Conservation (phyloP, 2,329 filamentous ascomycete genomes). For the Paraphaeosphaeria sporulosa region DNA sequence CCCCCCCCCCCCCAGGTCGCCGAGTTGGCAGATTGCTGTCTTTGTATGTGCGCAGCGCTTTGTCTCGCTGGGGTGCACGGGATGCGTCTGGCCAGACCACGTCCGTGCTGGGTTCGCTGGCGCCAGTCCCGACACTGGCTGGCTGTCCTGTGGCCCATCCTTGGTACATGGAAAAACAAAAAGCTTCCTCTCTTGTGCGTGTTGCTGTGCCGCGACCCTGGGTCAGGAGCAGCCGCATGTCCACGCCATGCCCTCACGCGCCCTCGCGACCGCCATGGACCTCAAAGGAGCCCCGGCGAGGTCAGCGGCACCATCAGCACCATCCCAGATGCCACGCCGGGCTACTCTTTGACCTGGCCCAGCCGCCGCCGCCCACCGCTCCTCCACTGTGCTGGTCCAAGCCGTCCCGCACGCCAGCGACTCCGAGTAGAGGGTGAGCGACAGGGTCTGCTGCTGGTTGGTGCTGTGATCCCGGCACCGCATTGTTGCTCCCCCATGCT, state of each 20-base stretch:
- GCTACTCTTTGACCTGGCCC: conserved; percentile 26
- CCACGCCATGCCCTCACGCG: conserved; percentile 19
- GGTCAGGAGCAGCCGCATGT: conserved; percentile 46
- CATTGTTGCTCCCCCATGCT: conserved; percentile 45
- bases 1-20: conserved; percentile 18
- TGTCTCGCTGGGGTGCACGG: conserved; percentile 37
- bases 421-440: conserved; percentile 41
- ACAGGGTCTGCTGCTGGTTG: conserved; percentile 43
- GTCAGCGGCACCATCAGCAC: conserved; percentile 17
- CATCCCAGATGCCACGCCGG: conserved; percentile 3
- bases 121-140: conserved; percentile 46
- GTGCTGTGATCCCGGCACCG: conserved; percentile 43
- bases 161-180: conserved; percentile 45
- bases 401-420: conserved; percentile 50
- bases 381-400: conserved; percentile 48
- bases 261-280: conserved; percentile 5
- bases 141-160: conserved; percentile 34
- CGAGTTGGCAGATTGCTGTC: conserved; percentile 27
- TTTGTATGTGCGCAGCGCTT: conserved; percentile 33
- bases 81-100: conserved; percentile 42
- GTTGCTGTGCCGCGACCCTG: conserved; percentile 40
- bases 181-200: conserved; percentile 10
- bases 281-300: conserved; percentile 23
- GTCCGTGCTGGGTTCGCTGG: conserved; percentile 44
- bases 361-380: conserved; percentile 47